Base-by-base conservation (phyloP, 2,329 filamentous ascomycete species). In the Pseudonectria buxi region DNA sequence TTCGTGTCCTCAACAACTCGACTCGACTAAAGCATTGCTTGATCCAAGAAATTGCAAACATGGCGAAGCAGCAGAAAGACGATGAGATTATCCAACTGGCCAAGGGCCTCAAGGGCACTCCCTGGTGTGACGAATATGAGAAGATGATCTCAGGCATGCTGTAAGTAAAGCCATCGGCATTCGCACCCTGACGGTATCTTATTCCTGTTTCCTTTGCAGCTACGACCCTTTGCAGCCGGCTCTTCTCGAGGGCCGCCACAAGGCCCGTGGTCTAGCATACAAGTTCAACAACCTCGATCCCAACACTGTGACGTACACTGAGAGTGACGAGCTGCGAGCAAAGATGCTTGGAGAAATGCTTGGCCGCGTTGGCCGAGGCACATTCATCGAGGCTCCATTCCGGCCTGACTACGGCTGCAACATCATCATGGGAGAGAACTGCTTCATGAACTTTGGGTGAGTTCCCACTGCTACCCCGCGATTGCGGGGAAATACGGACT, bases 361-460 rank as follows among this genome's bases (percentile, higher is more conserved):
- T 6, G 50, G 47, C 18, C 39, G 37, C 7, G 41, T 51, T 28
- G 47, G 50, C 10, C 11, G 14, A 3, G 71, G 71, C 0, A 65
- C 62, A 15, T 72, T 71, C 43, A 70, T 83, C 25, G 78, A 83
- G 46, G 72, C 78, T 0, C 77, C 78, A 0, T 63, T 84, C 37
- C 66, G 64, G 26, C 65, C 81, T 24, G 79, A 83, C 52, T 83
- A 83, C 39, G 80, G 79, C 2, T 75, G 74, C 53, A 84, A 83
- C 47, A 71, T 82, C 43, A 67, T 61, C 6, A 63, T 83, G 1
- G 79, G 79, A 7, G 63, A 74, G 28, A 63, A 69, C n/a, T 81
- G 81, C 51, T 85, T 82, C 47, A 67, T 76, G 29, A 79, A 78
- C 42, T 63, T 63, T 37, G 58, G 58, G 58, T 61, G 36, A 30